Evolutionary conservation across 345 rosid species (phyloP), one percentile per base, ranked within the genome.

Genomic region (Syzygium oleosum): DNA sequence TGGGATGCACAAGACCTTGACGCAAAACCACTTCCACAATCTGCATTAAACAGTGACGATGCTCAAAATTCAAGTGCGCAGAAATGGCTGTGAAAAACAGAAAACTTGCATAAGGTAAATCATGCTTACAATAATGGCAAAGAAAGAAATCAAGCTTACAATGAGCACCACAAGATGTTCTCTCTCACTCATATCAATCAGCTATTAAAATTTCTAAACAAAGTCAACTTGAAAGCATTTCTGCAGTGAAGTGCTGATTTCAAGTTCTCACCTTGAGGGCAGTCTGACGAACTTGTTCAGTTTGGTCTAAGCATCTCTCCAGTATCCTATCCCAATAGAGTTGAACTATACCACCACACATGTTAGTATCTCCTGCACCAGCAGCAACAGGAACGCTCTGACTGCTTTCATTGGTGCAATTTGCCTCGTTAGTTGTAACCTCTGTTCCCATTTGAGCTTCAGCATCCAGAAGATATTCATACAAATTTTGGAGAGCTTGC

Each of bases 1-100:
- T 98, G 88, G 99, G 99, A 93, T 98, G 99, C 88, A 98, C 99
- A 89, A 98, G 98, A 90, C 99, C 99, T 92, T 98, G 99, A 54
- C 98, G 98, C 80, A 98, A 93, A 84, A 95, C 99, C 58, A 98
- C 91, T 92, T 98, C 99, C 91, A 98, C 99, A 89, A 98, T 98
- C 99, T 98, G 96, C 94, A 90, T 46, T 46, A 88, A 79, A 85
- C 15, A 58, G n/a, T 29, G 23, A 51, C 4, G 49, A 80, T 53
- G 85, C 34, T 53, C 23, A 53, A 80, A 80, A 56, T 41, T 34
- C 27, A 53, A 80, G 17, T 14, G 84, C n/a, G 16, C 54, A n/a
- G 31, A 49, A 51, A 19, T 73, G 58, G 49, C 79, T 52, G 31
- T 16, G 29, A 31, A 51, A 65, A 65, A 51, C 77, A 41, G 41